Evolutionary conservation across 2,329 filamentous ascomycete species (phyloP), one percentile per base, ranked within the genome.

Genomic region (Fusarium tjaetaba): DNA sequence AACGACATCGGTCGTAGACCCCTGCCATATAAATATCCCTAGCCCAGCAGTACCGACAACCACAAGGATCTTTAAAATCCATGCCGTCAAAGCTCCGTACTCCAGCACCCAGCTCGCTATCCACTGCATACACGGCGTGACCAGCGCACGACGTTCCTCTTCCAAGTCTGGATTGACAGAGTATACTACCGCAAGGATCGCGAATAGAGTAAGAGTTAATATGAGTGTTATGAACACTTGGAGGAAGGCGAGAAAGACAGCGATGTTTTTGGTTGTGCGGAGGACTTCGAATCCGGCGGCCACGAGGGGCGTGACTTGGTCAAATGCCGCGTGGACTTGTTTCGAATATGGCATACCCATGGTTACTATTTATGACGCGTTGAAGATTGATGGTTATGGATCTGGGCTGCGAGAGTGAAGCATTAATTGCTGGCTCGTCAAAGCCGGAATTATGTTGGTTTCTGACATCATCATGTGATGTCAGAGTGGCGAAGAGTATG

Each of bases 341-440:
- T 68, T 68, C 0, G 65, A 68, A 32, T 68, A 68, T 14, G 65
- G 65, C 64, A 68, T 68, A 1, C 65, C 65, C 65, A 68, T 68
- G 14, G 14, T 20, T 16, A 32, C 22, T 15, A 6, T 5, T n/a
- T 11, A 14, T 45, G 6, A 4, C 10, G 13, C 13, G 9, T 13
- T 7, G 0, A 7, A 16, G 2, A 4, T 26, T 9, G 14, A 38
- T 16, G 9, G 6, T 4, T 16, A 8, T 38, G 24, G 4, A 0
- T 53, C 2, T 11, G 20, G 6, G 13, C 2, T 22, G 4, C 4
- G 18, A 4, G 14, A 28, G 4, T 28, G n/a, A 36, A 38, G 16
- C 18, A 22, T 53, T 2, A 4, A 38, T 28, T 3, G 6, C 3
- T 2, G 6, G 34, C 0, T 28, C 5, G 8, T 9, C 15, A 1